A percentile compares a stretch with the other conserved stretches of the same genome.
Evolutionary conservation across 306 rosid genomes (phyloP).

Genomic region (Quercus gilva): DNA sequence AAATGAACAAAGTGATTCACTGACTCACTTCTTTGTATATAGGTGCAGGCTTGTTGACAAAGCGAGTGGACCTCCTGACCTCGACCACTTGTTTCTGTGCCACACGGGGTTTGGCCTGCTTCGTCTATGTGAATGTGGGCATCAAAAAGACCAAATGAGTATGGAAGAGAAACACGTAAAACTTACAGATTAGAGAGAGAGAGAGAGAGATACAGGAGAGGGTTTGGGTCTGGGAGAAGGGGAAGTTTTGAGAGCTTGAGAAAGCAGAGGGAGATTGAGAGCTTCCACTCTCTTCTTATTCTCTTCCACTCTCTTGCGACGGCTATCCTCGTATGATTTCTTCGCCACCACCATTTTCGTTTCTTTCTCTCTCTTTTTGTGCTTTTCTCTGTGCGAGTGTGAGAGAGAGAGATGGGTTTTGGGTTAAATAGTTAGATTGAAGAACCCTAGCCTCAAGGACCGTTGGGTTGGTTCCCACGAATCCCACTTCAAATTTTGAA

Average conservation of each 20-base stretch:
- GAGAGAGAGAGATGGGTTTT: not conserved
- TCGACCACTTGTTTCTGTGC: constrained; percentile 41
- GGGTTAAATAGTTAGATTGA: too few species aligned
- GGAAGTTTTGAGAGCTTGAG: constrained; percentile 51
- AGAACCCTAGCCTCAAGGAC: constrained; percentile 15
- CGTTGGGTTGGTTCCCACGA: constrained; percentile 28
- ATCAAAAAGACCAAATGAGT: not conserved
- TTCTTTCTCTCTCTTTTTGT: not conserved
- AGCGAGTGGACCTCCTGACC: constrained; percentile 73
- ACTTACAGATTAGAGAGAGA: not conserved
- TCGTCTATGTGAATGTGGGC: constrained; percentile 29
- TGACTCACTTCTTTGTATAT: not conserved
- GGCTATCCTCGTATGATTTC: constrained; percentile 58
- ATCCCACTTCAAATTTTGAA: constrained; percentile 21
- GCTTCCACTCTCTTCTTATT: constrained; percentile 76
- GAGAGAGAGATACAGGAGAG: constrained; percentile 38
- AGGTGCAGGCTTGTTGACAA: constrained; percentile 35
- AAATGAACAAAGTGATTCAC: not conserved
- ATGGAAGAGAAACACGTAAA: not conserved
- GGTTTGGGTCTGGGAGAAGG: constrained; percentile 52
- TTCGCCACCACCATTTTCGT: constrained; percentile 34
- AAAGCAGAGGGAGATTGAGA: constrained; percentile 58
- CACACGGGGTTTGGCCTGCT: constrained; percentile 42
- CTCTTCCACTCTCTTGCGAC: constrained; percentile 71
- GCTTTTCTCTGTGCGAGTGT: too few species aligned